Evolutionary conservation across 75 land plant species (phyloP).

Genomic region (Pseudotsuga menziesii): DNA sequence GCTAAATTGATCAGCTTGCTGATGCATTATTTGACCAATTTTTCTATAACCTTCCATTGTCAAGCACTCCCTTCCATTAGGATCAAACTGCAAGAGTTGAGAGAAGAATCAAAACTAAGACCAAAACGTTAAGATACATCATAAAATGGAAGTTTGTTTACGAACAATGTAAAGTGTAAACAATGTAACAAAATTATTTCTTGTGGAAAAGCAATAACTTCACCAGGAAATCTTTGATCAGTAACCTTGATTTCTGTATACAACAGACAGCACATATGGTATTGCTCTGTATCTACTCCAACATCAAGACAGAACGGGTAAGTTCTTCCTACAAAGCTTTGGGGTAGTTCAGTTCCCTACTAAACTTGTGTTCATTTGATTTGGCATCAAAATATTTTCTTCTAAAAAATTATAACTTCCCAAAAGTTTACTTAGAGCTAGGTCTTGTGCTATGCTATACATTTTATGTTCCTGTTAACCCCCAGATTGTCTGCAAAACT

Average conservation of each 20-base stretch:
- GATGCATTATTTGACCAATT: slow-evolving; percentile 46
- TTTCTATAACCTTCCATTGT: slow-evolving; percentile 80
- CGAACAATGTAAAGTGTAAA: not conserved
- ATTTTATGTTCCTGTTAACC: not conserved
- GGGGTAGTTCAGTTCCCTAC: not conserved
- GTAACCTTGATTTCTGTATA: not conserved
- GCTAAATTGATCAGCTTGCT: slow-evolving; percentile 42
- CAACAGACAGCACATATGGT: too few relatives aligned
- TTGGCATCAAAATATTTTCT: not conserved
- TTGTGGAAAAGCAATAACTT: not conserved
- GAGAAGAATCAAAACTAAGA: not conserved
- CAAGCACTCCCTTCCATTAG: slow-evolving; percentile 93
- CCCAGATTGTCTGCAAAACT: too few relatives aligned
- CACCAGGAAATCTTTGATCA: not conserved
- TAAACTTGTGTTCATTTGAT: not conserved
- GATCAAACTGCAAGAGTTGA: slow-evolving; percentile 69
- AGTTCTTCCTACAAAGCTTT: not conserved
- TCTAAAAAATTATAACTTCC: not conserved
- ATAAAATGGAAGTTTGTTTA: not conserved
- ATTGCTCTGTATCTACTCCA: too few relatives aligned
- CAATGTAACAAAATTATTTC: not conserved
- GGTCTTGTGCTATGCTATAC: not conserved
- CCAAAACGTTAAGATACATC: not conserved
- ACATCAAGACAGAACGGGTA: not conserved
- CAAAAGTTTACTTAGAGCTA: not conserved